These are phyloP conservation scores for Porcisia deanei DNA, from an alignment of 208 protist genomes.

Conservation along the genomic window DNA sequence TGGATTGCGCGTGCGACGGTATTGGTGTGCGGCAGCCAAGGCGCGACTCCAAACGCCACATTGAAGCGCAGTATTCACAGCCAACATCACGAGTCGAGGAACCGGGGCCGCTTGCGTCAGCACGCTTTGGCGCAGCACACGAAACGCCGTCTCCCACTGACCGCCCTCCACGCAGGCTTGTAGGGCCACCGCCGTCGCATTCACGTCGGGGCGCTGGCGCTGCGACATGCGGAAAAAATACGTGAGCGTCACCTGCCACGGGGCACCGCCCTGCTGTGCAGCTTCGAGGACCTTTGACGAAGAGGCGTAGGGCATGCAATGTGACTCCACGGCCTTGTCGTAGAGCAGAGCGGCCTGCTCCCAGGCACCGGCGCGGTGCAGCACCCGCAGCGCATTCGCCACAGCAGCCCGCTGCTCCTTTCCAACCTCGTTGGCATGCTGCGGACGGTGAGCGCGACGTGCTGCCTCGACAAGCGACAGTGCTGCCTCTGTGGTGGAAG, in stretches of 20 bases:
- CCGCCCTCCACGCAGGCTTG: constrained; percentile 56
- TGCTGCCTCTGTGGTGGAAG: constrained; percentile 4
- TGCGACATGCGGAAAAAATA: constrained; percentile 59
- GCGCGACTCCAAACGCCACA: constrained; percentile 57
- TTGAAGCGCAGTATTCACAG: constrained; percentile 45
- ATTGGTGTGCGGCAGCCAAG: constrained; percentile 47
- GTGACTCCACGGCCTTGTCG: constrained; percentile 39
- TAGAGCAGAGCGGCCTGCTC: constrained; percentile 55
- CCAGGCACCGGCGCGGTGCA: constrained; percentile 54
- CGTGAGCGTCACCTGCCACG: constrained; percentile 60
- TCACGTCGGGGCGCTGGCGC: constrained; percentile 59
- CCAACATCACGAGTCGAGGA: constrained; percentile 52
- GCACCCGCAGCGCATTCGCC: constrained; percentile 25
- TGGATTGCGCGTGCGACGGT: constrained; percentile 50
- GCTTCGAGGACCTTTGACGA: constrained; percentile 33
- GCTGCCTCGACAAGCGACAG: constrained; percentile 30
- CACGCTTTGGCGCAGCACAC: constrained; percentile 62
- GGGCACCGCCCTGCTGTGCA: constrained; percentile 38
- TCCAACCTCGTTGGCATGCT: constrained; percentile 20
- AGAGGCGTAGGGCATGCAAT: constrained; percentile 55
- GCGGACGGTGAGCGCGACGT: constrained; percentile 17
- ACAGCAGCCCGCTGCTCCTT: constrained; percentile 27
- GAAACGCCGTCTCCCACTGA: constrained; percentile 71
- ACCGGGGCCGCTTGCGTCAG: constrained; percentile 48
- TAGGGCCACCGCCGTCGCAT: constrained; percentile 50